Conservation (phyloP, 148 eudicot species). For the Cornus florida region DNA sequence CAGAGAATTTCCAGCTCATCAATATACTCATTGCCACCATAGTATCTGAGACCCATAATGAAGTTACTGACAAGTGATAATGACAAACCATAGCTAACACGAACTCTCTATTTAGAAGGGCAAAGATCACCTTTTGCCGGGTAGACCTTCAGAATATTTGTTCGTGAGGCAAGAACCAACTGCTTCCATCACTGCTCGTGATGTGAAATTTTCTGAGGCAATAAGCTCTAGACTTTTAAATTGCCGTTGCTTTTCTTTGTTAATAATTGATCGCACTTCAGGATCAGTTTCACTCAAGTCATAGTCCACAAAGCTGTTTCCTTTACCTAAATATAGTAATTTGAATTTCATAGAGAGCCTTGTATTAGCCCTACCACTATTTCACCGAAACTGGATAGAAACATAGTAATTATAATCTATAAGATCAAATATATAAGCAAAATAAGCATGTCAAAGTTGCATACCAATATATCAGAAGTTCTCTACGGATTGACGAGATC, state of each 20-base stretch:
- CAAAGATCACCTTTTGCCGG: constrained; percentile 74
- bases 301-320: constrained; percentile 64
- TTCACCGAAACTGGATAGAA: not conserved
- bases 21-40: constrained; percentile 89
- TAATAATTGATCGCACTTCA: constrained; percentile 61
- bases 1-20: constrained; percentile 83
- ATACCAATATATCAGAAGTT: not conserved
- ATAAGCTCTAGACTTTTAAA: constrained; percentile 76
- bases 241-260: constrained; percentile 79
- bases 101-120: not conserved
- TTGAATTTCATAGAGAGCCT: not conserved
- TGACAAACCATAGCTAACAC: not conserved
- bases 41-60: constrained; percentile 47
- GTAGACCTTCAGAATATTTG: constrained; percentile 92
- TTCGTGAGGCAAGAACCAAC: constrained; percentile 92
- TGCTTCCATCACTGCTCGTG: constrained; percentile 93
- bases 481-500: not conserved
- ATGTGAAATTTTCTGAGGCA: constrained; percentile 94
- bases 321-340: constrained; percentile 40
- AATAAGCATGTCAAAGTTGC: not conserved
- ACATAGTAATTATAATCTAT: not conserved
- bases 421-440: not conserved
- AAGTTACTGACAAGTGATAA: not conserved
- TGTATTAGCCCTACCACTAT: not conserved
- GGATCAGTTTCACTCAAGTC: constrained; percentile 72